Evolutionary conservation across 2,329 filamentous ascomycete species (phyloP).

Genomic region (Paecilomyces fulvus): DNA sequence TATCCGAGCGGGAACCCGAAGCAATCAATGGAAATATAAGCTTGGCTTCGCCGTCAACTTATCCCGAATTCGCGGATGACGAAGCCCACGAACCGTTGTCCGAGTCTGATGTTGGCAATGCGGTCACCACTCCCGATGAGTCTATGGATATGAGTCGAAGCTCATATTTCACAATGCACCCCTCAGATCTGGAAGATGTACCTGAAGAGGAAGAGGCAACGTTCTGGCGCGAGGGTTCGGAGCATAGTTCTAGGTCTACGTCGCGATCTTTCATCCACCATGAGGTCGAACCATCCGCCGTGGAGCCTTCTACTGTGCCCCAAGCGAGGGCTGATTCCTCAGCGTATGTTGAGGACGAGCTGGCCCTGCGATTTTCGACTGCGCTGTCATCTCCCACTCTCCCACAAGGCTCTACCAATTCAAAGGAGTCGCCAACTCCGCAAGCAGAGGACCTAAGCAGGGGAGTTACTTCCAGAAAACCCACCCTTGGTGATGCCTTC

Average conservation of each 20-base stretch:
- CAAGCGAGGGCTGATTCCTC: conserved; percentile 23
- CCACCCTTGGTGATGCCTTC: conserved; percentile 19
- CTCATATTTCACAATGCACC: conserved; percentile 32
- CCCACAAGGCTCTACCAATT: conserved; percentile 16
- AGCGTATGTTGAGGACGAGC: conserved; percentile 21
- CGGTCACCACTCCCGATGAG: conserved; percentile 9
- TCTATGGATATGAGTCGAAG: conserved; percentile 30
- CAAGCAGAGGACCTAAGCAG: conserved; percentile 9
- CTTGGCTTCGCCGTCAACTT: conserved; percentile 19
- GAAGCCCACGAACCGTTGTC: conserved; percentile 20
- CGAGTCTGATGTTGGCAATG: conserved; percentile 21
- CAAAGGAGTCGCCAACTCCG: conserved; percentile 8
- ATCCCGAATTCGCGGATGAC: conserved; percentile 23
- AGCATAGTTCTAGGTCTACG: conserved; percentile 11
- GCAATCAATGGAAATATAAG: conserved; percentile 35
- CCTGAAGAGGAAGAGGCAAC: conserved; percentile 38
- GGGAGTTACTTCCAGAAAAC: conserved; percentile 8
- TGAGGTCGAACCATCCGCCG: conserved; percentile 6
- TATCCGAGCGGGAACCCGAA: conserved; percentile 26
- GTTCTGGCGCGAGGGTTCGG: conserved; percentile 23
- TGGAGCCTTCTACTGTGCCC: conserved; percentile 6
- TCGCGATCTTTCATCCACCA: conserved; percentile 13
- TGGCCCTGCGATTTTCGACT: conserved; percentile 37
- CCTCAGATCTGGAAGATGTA: conserved; percentile 36
- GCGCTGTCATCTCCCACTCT: conserved; percentile 34